A percentile compares a stretch with the other conserved stretches of the same genome.
Evolutionary conservation across 495 filamentous ascomycete species (phyloP).

Genomic region (Hypomontagnella monticulosa): DNA sequence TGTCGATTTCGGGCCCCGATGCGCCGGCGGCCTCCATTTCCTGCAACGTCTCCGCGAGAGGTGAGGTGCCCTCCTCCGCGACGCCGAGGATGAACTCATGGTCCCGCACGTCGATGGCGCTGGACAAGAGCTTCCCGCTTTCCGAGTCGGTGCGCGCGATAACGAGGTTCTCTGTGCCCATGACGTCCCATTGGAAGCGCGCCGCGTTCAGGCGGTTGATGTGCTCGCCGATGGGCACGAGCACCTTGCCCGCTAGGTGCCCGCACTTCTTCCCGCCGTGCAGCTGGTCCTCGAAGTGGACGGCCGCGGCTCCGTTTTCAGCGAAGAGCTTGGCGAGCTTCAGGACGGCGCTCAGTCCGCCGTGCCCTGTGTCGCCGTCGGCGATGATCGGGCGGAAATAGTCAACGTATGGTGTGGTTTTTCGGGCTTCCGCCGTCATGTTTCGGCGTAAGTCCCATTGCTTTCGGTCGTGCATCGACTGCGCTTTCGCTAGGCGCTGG

Average conservation of each 20-base stretch:
- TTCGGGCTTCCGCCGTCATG: constrained; percentile 74
- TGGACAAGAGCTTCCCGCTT: constrained; percentile 87
- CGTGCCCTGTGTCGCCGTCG: constrained; percentile 96
- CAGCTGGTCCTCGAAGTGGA: constrained; percentile 97
- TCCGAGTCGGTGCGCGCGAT: constrained; percentile 97
- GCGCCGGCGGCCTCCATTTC: constrained; percentile 86
- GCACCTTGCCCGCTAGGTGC: constrained; percentile 94
- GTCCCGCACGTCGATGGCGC: constrained; percentile 89
- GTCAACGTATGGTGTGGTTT: constrained; percentile 82
- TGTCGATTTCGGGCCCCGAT: constrained; percentile 79
- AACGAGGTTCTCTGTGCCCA: constrained; percentile 93
- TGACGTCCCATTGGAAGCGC: constrained; percentile 97
- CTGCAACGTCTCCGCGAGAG: constrained; percentile 89
- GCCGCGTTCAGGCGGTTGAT: constrained; percentile 93
- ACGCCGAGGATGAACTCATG: constrained; percentile 96
- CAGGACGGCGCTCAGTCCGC: constrained; percentile 88
- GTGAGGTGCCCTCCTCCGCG: constrained; percentile 71
- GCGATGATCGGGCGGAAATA: constrained; percentile 95
- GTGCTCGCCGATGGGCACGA: constrained; percentile 93
- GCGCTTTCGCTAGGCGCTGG: constrained; percentile 92
- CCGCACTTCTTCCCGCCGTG: constrained; percentile 99
- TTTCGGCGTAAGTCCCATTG: constrained; percentile 87
- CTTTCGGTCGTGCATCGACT: constrained; percentile 95
- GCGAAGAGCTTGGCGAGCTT: constrained; percentile 98
- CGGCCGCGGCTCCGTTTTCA: constrained; percentile 95